Base-by-base conservation (phyloP, 2,329 filamentous ascomycete species). In the Thermothelomyces thermophilus region DNA sequence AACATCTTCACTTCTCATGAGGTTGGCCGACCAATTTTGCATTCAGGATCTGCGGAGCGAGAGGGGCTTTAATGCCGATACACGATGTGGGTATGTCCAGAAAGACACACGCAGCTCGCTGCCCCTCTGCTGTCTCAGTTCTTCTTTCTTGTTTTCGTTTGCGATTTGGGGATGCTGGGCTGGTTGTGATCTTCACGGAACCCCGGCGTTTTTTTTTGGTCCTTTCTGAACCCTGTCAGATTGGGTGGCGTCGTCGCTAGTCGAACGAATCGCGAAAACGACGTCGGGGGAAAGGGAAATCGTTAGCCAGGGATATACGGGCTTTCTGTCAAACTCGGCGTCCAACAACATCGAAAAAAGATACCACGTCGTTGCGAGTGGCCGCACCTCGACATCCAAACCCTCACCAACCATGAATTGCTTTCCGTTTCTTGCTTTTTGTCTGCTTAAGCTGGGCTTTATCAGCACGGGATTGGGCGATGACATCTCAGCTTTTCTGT, bases 21-120 rank as follows among this genome's bases (percentile, higher is more conserved):
- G 70, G 71, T 74, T 75, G 72, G 72, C 70, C 68, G 68, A 70
- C 66, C 68, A 60, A 48, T 64, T 68, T 71, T 70, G 68, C 70
- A 6, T 69, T 68, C 68, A 63, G 62, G 56, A 54, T 56, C 60
- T 54, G 65, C 60, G 66, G 67, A 57, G 60, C 66, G 66, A 66
- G 68, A 65, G 68, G 70, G 68, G 69, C 62, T 58, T n/a, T 64
- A 63, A 64, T 61, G 57, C 51, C 55, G 56, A 56, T 57, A 60
- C 56, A 62, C 50, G 55, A 60, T 61, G 57, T 50, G 52, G 51
- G 54, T 44, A 44, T 41, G 40, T 41, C 53, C 55, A 28, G 41
- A 41, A 55, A 56, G 54, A 54, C 54, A 53, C 40, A 47, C 48
- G 56, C 56, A 59, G 55, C 61, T 52, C 58, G 54, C 56, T 56